A percentile compares a stretch with the other conserved stretches of the same genome.
Conservation (phyloP, 2,329 filamentous ascomycete species). For the Samsoniella hepiali region DNA sequence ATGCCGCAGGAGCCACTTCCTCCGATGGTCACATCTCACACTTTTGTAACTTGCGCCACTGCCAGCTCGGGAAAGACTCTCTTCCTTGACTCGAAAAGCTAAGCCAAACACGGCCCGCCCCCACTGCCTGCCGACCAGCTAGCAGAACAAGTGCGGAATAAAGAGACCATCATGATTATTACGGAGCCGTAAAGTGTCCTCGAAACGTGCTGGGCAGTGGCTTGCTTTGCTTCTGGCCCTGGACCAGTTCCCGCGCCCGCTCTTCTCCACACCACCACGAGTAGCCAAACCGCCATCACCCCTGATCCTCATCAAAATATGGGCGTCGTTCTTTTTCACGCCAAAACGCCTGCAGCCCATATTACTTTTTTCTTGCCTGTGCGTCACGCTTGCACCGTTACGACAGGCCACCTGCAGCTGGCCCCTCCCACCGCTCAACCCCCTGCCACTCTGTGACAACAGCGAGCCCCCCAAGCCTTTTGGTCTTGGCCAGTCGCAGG, state of each 20-base stretch:
- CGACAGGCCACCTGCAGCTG: slow-evolving; percentile 14
- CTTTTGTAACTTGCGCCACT: not conserved
- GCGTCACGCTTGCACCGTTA: slow-evolving; percentile 17
- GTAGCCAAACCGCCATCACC: slow-evolving; percentile 14
- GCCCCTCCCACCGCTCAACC: not conserved
- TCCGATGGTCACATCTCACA: slow-evolving; percentile 8
- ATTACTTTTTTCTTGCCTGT: slow-evolving; percentile 16
- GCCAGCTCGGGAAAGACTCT: not conserved
- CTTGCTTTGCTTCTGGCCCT: not conserved
- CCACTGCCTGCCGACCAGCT: not conserved
- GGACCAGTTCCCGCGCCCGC: slow-evolving; percentile 12
- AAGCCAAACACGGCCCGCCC: not conserved
- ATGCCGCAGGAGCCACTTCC: not conserved
- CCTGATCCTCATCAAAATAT: slow-evolving; percentile 15
- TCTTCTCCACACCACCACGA: slow-evolving; percentile 17
- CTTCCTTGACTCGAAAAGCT: not conserved
- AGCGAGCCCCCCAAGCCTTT: not conserved
- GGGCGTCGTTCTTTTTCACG: not conserved
- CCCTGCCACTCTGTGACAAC: slow-evolving; percentile 3
- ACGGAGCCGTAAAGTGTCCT: not conserved
- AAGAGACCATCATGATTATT: not conserved
- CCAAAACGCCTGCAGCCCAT: slow-evolving; percentile 13
- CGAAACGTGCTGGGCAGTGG: slow-evolving; percentile 5
- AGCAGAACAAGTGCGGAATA: not conserved
- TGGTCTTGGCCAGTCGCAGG: not conserved